Percentiles rank a stretch among this genome's conserved stretches.
These are phyloP conservation scores for Aquilaria agallochum DNA, from an alignment of 441 rosid species.

Conservation along the genomic window DNA sequence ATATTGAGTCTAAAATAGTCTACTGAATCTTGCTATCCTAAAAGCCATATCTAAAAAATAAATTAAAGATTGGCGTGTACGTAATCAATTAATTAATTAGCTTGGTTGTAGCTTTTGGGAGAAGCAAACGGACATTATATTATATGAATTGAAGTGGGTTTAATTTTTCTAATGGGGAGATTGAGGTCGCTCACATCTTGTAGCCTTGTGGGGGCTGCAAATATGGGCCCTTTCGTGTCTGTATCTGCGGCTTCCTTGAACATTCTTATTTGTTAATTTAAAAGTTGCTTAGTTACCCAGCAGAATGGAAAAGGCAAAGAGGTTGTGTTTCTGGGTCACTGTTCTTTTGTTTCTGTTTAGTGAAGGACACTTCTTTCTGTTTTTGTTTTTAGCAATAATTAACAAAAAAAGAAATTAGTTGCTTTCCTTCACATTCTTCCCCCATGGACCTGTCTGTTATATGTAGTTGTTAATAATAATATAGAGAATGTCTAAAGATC, in stretches of 20 bases:
- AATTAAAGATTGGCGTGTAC: too few species aligned
- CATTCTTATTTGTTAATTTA: conserved; percentile 19
- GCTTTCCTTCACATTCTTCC: conserved; percentile 40
- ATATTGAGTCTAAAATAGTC: too few species aligned
- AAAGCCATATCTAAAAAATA: too few species aligned
- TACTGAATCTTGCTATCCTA: too few species aligned
- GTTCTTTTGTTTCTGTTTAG: too few species aligned
- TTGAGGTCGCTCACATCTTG: conserved; percentile 15
- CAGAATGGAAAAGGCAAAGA: too few species aligned
- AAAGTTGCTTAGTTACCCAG: too few species aligned
- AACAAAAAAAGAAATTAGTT: conserved; percentile 11
- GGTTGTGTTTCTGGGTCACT: too few species aligned
- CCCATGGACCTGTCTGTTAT: conserved; percentile 4
- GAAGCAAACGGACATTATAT: not conserved
- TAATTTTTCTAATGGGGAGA: not conserved
- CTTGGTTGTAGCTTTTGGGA: not conserved
- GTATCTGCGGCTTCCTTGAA: conserved; percentile 10
- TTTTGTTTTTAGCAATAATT: not conserved
- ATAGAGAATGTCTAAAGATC: too few species aligned
- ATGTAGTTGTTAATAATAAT: too few species aligned
- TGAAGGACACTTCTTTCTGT: not conserved
- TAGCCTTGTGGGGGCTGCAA: conserved; percentile 26
- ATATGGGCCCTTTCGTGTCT: conserved; percentile 17
- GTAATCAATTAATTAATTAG: too few species aligned
- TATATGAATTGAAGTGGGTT: conserved; percentile 9